Base-by-base conservation (phyloP, 2,329 filamentous ascomycete species). In the Epichloe scottii region DNA sequence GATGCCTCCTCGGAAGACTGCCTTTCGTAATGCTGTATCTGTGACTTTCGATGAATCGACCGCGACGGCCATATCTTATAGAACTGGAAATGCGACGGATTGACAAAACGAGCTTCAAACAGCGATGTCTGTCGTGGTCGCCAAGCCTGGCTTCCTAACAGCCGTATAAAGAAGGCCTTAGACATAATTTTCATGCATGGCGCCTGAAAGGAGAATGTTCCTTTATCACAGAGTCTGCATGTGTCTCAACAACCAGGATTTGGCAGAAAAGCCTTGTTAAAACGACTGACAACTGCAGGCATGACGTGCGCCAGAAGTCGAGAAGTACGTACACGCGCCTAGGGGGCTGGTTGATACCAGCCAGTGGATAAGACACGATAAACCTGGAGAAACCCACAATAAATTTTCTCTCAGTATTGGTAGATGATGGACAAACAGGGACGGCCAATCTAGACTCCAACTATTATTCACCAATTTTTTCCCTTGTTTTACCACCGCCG, bases 301-400 rank as follows among this genome's bases (percentile, higher is more conserved):
- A 42, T 7, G 60, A 60, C 59, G 51, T 65, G 67, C 67, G 65
- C 62, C 58, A 57, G 55, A 55, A 55, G 37, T 35, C 3, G 21
- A 30, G 39, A 21, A 41, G 38, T 46, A 30, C 33, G 23, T 33
- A 39, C 5, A 33, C n/a, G 3, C 8, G 10, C 35, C 39, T 17
- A 11, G 15, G 11, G 17, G n/a, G 34, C 45, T 11, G 17, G 14
- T 12, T 6, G 38, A 46, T 40, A 40, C 21, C 53, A 47, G 52
- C 67, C 64, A 68, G 68, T 67, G 53, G 67, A 70, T 69, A 68
- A 66, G 65, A 55, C 4, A n/a, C 56, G 68, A 70, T 69, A 70
- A 64, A 58, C 53, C 6, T 10, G 34, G 15, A 46, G n/a, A 49
- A 51, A 43, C 47, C 51, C 57, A 66, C 63, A 64, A 68, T 64